A percentile compares a stretch with the other conserved stretches of the same genome.
These are phyloP conservation scores for Epithele typhae DNA, from an alignment of 768 basidiomycete genomes.

Conservation along the genomic window DNA sequence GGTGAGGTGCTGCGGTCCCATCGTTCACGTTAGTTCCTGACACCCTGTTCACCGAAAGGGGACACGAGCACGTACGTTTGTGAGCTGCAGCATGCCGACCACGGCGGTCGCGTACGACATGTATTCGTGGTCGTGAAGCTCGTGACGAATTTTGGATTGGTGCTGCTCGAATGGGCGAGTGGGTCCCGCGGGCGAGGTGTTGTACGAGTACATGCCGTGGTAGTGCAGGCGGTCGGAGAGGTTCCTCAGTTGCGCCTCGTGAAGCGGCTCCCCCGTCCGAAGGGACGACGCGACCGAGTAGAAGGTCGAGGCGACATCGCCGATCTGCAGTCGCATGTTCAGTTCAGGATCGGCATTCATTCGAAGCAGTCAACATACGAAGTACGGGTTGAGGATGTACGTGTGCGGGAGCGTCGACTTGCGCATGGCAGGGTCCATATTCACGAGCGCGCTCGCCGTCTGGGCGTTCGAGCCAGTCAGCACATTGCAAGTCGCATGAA, in stretches of 20 bases:
- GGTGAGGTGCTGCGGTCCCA: slow-evolving; percentile 28
- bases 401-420: slow-evolving; percentile 37
- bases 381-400: slow-evolving; percentile 50
- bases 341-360: no score
- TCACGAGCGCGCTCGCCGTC: slow-evolving; percentile 38
- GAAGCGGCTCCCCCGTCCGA: slow-evolving; percentile 41
- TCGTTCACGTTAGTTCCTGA: neutral
- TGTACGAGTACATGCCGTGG: slow-evolving; percentile 27
- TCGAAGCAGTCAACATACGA: slow-evolving; percentile 44
- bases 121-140: slow-evolving; percentile 26
- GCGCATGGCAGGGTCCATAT: slow-evolving; percentile 40
- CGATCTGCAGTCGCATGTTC: slow-evolving; percentile 24
- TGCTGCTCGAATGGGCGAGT: neutral
- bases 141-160: slow-evolving; percentile 10
- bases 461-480: slow-evolving; percentile 11
- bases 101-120: slow-evolving; percentile 38
- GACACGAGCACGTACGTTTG: slow-evolving; percentile 22
- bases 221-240: slow-evolving; percentile 44
- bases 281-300: slow-evolving; percentile 41
- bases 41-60: no score
- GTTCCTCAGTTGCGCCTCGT: slow-evolving; percentile 35
- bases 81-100: slow-evolving; percentile 35
- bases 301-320: slow-evolving; percentile 43
- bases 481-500: neutral
- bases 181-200: slow-evolving; percentile 11